A percentile compares a stretch with the other conserved stretches of the same genome.
These are phyloP conservation scores for Scutellaria barbata DNA, from an alignment of 257 asterid genomes.

Conservation along the genomic window DNA sequence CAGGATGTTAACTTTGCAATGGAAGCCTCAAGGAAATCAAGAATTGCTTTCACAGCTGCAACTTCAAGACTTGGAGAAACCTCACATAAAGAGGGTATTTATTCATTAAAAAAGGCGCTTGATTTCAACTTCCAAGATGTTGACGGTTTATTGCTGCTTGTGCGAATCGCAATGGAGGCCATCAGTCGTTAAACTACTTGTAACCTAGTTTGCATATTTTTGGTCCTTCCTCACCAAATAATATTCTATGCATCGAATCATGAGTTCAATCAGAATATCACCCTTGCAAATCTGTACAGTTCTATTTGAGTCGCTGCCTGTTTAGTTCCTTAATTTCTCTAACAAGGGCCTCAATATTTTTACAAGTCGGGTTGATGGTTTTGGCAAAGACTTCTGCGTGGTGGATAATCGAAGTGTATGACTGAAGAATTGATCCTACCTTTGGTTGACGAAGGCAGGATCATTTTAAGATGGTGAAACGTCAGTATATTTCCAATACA, in stretches of 20 bases:
- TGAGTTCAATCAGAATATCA: conserved; percentile 39
- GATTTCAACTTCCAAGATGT: conserved; percentile 94
- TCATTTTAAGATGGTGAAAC: conserved; percentile 37
- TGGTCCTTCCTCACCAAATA: conserved; percentile 36
- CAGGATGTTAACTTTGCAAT: conserved; percentile 81
- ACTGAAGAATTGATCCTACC: conserved; percentile 29
- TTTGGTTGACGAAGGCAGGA: conserved; percentile 32
- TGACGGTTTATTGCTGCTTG: conserved; percentile 77
- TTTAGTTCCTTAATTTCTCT: conserved; percentile 40
- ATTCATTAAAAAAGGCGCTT: conserved; percentile 75
- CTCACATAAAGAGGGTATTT: conserved; percentile 57
- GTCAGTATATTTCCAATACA: conserved; percentile 6
- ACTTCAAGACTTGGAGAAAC: conserved; percentile 63
- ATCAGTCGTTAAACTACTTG: conserved; percentile 54
- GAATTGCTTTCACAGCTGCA: conserved; percentile 75
- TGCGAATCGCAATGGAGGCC: conserved; percentile 89
- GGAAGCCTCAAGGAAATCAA: conserved; percentile 95
- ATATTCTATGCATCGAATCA: conserved; percentile 33
- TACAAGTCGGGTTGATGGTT: conserved; percentile 39
- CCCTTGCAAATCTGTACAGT: conserved; percentile 64
- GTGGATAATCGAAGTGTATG: conserved; percentile 33
- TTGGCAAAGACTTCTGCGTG: conserved; percentile 35
- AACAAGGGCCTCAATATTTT: conserved; percentile 34
- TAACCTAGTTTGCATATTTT: conserved; percentile 32
- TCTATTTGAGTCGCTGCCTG: conserved; percentile 41